Percentiles rank a stretch among this genome's conserved stretches.
Conservation (phyloP, 148 eudicot species). For the Tetragonia tetragonoides region DNA sequence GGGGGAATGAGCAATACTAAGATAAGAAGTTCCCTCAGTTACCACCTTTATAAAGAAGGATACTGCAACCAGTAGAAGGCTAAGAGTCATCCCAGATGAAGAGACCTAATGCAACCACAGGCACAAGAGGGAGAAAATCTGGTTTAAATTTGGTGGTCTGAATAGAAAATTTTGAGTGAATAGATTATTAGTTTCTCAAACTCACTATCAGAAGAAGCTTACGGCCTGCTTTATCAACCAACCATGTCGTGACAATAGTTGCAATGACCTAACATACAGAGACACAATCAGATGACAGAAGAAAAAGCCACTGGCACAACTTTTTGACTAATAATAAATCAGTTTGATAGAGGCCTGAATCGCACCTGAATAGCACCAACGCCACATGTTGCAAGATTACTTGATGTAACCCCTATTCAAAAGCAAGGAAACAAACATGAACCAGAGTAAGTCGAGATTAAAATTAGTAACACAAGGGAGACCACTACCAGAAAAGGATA, state of each 20-base stretch:
- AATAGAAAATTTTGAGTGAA: not conserved
- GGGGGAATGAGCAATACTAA: not conserved
- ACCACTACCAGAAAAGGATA: not conserved
- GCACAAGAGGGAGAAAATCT: not conserved
- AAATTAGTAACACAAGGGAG: constrained; percentile 3
- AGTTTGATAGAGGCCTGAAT: constrained; percentile 1
- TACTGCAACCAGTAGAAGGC: constrained; percentile 67
- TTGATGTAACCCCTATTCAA: constrained; percentile 66
- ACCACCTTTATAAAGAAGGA: constrained; percentile 79
- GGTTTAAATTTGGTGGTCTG: not conserved
- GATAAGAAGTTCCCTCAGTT: not conserved
- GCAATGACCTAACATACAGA: constrained; percentile 62
- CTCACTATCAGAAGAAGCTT: constrained; percentile 84
- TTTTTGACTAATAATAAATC: not conserved
- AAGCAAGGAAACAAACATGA: constrained; percentile 9
- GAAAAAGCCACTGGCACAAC: not conserved
- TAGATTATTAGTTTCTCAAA: constrained; percentile 8
- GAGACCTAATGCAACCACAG: constrained; percentile 52
- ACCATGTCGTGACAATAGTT: constrained; percentile 73
- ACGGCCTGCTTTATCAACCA: constrained; percentile 93
- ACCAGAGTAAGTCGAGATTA: not conserved
- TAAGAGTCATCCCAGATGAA: constrained; percentile 63
- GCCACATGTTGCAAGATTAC: constrained; percentile 69
- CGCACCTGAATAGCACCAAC: constrained; percentile 81
- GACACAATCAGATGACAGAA: constrained; percentile 18